Conservation (phyloP, 2,329 filamentous ascomycete genomes). For the Colletotrichum shisoi region DNA sequence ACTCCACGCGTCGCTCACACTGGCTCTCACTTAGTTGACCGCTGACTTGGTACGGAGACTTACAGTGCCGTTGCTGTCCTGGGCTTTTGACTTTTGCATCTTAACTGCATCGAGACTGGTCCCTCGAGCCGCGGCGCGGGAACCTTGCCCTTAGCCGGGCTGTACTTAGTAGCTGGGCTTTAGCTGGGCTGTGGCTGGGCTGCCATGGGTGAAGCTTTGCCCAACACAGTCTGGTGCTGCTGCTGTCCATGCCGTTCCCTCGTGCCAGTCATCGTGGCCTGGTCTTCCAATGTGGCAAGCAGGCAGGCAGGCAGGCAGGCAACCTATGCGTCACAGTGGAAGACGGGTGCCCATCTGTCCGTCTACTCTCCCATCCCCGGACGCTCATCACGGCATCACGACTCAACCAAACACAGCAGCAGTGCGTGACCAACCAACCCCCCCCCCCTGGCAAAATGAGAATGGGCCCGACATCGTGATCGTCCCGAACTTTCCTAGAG, state of each 20-base stretch:
- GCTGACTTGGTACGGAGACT: too few species aligned
- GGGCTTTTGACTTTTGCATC: constrained; percentile 8
- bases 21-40: background rate
- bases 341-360: too few species aligned
- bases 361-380: too few species aligned
- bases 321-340: background rate
- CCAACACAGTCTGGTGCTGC: constrained; percentile 18
- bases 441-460: background rate
- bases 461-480: constrained; percentile 33
- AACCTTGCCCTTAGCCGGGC: constrained; percentile 23
- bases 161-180: constrained; percentile 1
- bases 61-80: background rate
- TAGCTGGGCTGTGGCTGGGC: constrained; percentile 17
- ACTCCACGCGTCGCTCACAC: background rate
- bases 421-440: background rate
- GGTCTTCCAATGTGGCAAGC: background rate
- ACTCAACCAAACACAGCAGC: background rate
- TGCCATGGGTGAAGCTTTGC: constrained; percentile 10
- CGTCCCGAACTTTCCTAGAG: constrained; percentile 32
- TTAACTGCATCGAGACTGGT: background rate
- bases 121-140: constrained; percentile 9
- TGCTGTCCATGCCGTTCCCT: constrained; percentile 6
- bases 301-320: background rate
- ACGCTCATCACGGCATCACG: too few species aligned
- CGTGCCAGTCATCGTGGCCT: background rate